phyloP scores from a whole-genome alignment of 345 rosid species.

The Sonneratia alba region DNA sequence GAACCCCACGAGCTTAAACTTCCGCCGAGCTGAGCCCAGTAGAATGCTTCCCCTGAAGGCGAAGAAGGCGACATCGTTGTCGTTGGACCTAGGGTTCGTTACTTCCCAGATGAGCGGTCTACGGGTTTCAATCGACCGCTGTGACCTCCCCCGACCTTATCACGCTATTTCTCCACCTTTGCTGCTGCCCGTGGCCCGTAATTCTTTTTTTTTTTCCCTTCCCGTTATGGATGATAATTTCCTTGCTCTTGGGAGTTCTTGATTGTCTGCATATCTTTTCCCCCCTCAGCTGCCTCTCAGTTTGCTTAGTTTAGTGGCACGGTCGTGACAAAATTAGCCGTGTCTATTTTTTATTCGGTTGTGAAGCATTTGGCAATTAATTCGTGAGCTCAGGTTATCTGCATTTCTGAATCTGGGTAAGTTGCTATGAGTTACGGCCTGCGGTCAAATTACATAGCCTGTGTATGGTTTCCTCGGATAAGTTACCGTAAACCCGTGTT shows the following conservation, averaged over 20 bases:
- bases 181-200: conserved; percentile 78
- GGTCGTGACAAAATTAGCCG: too few relatives aligned
- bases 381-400: background rate
- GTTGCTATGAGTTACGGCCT: background rate
- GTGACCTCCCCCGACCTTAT: conserved; percentile 15
- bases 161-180: conserved; percentile 29
- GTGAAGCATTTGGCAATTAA: too few relatives aligned
- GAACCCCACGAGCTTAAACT: conserved; percentile 19
- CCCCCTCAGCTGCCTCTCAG: background rate
- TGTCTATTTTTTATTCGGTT: too few relatives aligned
- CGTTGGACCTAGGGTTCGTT: conserved; percentile 40
- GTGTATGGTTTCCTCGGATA: background rate
- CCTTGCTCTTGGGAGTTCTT: background rate
- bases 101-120: conserved; percentile 62
- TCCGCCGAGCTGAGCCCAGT: conserved; percentile 17
- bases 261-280: background rate
- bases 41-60: background rate
- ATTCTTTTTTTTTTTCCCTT: background rate
- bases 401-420: background rate
- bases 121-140: conserved; percentile 33
- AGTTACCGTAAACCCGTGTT: background rate
- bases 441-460: background rate
- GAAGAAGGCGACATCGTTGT: background rate
- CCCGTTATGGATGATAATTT: background rate
- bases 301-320: background rate